These are phyloP conservation scores for Buddleja alternifolia DNA, from an alignment of 257 asterid species.

Conservation along the genomic window DNA sequence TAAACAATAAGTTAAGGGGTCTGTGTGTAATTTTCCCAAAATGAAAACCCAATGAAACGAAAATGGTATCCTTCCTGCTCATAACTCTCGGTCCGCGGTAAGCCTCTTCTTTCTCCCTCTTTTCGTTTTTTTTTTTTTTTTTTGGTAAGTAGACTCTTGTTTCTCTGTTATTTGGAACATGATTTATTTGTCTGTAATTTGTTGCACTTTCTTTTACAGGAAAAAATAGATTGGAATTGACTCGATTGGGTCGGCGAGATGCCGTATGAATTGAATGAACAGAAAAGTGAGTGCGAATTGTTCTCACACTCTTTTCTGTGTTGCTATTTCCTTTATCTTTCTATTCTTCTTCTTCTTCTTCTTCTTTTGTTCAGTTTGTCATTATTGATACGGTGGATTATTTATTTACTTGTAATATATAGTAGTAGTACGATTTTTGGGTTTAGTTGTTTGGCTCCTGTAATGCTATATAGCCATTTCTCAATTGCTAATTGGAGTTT, in stretches of 20 bases:
- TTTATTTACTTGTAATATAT: neutral
- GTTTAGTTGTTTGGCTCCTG: neutral
- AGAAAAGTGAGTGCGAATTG: slow-evolving; percentile 51
- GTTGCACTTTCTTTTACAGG: neutral
- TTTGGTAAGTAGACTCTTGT: too few relatives aligned
- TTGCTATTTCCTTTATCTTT: neutral
- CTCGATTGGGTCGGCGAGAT: slow-evolving; percentile 33
- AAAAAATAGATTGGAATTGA: neutral
- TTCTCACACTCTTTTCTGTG: neutral
- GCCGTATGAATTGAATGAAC: slow-evolving; percentile 68
- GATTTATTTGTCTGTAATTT: neutral
- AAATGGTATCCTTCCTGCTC: too few relatives aligned
- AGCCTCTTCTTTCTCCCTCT: too few relatives aligned
- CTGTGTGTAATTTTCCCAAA: too few relatives aligned
- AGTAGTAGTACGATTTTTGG: neutral
- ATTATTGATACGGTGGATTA: neutral
- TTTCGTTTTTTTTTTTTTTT: too few relatives aligned
- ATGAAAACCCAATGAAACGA: too few relatives aligned
- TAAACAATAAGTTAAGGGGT: too few relatives aligned
- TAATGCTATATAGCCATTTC: neutral
- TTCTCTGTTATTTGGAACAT: too few relatives aligned
- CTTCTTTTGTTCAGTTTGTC: neutral
- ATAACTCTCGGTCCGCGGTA: too few relatives aligned
- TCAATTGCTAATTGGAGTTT: neutral
- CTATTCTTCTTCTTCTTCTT: neutral